Conservation (phyloP, 192 early-diverging fungal genomes). For the Kickxella alabastrina region DNA sequence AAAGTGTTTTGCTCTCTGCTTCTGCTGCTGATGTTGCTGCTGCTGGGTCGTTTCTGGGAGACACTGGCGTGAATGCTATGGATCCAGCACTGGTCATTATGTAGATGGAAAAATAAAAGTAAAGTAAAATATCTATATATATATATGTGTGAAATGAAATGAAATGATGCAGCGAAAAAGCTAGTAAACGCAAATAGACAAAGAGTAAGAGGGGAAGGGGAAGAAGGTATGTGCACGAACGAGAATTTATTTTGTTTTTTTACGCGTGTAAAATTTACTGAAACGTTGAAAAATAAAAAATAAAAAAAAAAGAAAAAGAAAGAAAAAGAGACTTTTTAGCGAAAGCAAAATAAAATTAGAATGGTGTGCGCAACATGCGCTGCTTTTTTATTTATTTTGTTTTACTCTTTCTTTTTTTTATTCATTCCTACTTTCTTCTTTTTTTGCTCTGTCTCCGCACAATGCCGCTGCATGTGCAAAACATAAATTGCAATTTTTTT, state of each 20-base stretch:
- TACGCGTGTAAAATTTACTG: no score
- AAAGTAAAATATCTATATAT: neutral
- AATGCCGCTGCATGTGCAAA: no score
- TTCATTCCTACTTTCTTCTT: no score
- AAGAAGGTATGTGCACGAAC: no score
- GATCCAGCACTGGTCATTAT: conserved; percentile 13
- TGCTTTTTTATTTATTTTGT: no score
- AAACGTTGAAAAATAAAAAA: no score
- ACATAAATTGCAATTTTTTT: no score
- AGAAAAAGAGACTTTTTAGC: conserved; percentile 1
- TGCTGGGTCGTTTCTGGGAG: conserved; percentile 4
- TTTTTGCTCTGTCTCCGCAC: no score
- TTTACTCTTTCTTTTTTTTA: no score
- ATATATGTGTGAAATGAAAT: conserved; percentile 1
- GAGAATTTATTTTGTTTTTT: neutral
- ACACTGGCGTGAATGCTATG: conserved; percentile 20
- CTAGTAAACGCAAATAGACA: neutral
- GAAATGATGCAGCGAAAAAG: neutral
- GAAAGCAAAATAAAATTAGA: neutral
- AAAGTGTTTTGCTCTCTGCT: no score
- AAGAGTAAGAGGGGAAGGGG: neutral
- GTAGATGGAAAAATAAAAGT: neutral
- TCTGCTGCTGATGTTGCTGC: no score
- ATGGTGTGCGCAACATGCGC: neutral
- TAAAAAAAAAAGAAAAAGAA: neutral